Conservation (phyloP, 2,329 filamentous ascomycete genomes). For the Cytospora mali region DNA sequence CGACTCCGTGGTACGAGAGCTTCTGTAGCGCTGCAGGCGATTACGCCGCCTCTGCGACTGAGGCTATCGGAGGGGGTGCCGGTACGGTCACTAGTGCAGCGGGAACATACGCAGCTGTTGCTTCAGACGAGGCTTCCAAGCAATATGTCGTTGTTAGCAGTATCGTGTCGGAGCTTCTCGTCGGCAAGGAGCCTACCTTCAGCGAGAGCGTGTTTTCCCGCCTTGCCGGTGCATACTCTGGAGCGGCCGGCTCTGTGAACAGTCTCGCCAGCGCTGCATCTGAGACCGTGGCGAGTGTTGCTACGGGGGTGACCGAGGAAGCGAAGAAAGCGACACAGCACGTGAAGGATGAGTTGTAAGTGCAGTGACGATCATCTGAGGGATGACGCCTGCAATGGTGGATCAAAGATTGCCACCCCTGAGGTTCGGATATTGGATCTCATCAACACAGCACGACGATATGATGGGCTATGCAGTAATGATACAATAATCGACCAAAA, state of each 20-base stretch:
- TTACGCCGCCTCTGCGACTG: conserved; percentile 63
- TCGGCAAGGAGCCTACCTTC: conserved; percentile 78
- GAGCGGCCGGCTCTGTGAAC: conserved; percentile 59
- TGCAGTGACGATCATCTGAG: background rate
- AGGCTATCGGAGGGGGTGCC: conserved; percentile 40
- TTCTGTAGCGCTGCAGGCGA: conserved; percentile 50
- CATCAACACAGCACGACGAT: conserved; percentile 3
- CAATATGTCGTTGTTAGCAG: conserved; percentile 72
- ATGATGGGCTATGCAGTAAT: conserved; percentile 14
- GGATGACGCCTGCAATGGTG: background rate
- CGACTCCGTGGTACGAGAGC: conserved; percentile 58
- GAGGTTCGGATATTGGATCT: background rate
- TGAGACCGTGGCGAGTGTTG: conserved; percentile 38
- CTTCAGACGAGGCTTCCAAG: conserved; percentile 59
- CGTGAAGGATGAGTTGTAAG: conserved; percentile 47
- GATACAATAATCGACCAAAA: background rate
- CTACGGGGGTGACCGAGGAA: conserved; percentile 45
- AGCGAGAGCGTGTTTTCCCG: conserved; percentile 78
- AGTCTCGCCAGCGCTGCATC: conserved; percentile 43
- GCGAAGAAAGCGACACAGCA: conserved; percentile 44
- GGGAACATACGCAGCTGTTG: conserved; percentile 63
- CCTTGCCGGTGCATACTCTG: conserved; percentile 72
- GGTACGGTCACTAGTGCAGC: conserved; percentile 45
- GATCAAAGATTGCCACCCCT: background rate
- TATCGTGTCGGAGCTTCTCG: conserved; percentile 74